Evolutionary conservation across 495 filamentous ascomycete genomes (phyloP).

Genomic region (Jackrogersella minutella): DNA sequence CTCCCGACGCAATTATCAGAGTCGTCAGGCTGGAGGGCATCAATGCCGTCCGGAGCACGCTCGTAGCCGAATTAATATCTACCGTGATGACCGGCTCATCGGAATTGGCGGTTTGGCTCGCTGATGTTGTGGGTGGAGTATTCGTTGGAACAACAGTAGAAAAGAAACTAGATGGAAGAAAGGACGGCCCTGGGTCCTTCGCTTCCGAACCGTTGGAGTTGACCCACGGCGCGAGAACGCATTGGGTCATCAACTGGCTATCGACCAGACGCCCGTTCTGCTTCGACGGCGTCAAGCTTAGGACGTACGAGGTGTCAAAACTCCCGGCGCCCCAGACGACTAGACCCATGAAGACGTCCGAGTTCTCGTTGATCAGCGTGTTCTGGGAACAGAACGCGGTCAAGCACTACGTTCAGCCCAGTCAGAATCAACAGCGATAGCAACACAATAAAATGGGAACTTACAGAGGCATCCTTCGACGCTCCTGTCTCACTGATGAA

Average conservation of each 20-base stretch:
- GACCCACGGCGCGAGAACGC: constrained; percentile 46
- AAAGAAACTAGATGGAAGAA: background rate
- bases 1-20: constrained; percentile 28
- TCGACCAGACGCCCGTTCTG: constrained; percentile 51
- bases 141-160: background rate
- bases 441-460: background rate
- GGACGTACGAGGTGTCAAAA: constrained; percentile 54
- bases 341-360: constrained; percentile 61
- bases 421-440: background rate
- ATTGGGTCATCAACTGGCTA: constrained; percentile 51
- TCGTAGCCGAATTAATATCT: constrained; percentile 16
- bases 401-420: constrained; percentile 43
- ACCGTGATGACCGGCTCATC: constrained; percentile 25
- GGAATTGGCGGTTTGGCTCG: background rate
- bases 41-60: constrained; percentile 24
- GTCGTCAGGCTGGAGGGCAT: constrained; percentile 22
- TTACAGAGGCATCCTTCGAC: constrained; percentile 44
- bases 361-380: constrained; percentile 55
- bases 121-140: background rate
- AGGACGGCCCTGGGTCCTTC: constrained; percentile 6
- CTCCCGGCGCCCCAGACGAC: constrained; percentile 60
- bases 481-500: constrained; percentile 65
- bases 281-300: constrained; percentile 55
- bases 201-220: constrained; percentile 20
- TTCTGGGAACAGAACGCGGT: constrained; percentile 57